phyloP scores from a whole-genome alignment of 345 rosid genomes.

The Raphanus raphanistrum region DNA sequence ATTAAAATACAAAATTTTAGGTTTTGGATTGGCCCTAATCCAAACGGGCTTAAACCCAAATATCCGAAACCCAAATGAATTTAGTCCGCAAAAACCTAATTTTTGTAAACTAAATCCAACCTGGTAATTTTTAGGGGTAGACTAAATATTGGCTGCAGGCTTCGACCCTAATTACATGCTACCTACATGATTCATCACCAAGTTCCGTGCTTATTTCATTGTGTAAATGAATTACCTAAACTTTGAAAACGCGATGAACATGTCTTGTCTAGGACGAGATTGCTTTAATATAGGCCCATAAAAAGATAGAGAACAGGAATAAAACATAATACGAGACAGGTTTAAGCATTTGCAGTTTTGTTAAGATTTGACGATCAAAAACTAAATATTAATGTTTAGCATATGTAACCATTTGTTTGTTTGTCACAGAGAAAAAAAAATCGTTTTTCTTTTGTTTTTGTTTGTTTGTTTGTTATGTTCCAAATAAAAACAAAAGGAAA shows the following conservation, averaged over 20 bases:
- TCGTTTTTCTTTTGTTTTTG: neutral
- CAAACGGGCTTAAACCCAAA: too few relatives aligned
- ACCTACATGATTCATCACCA: neutral
- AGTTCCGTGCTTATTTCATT: neutral
- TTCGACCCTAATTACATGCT: too few relatives aligned
- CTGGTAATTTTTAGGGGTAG: too few relatives aligned
- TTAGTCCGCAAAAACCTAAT: too few relatives aligned
- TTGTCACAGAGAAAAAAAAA: neutral
- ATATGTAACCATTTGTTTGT: conserved; percentile 21
- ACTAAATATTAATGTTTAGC: conserved; percentile 16
- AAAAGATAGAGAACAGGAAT: neutral
- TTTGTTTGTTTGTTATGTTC: neutral
- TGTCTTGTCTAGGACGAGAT: neutral
- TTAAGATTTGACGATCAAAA: neutral
- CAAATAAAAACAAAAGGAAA: neutral
- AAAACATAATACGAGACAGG: neutral
- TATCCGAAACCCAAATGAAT: too few relatives aligned
- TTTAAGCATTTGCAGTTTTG: neutral
- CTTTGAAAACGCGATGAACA: neutral
- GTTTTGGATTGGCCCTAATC: too few relatives aligned
- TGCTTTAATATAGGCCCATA: neutral
- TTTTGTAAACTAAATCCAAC: too few relatives aligned
- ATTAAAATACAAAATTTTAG: too few relatives aligned
- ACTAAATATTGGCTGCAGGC: too few relatives aligned
- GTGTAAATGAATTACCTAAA: neutral